These are phyloP conservation scores for Pezicula carpinea DNA, from an alignment of 2,329 filamentous ascomycete genomes.

Conservation along the genomic window DNA sequence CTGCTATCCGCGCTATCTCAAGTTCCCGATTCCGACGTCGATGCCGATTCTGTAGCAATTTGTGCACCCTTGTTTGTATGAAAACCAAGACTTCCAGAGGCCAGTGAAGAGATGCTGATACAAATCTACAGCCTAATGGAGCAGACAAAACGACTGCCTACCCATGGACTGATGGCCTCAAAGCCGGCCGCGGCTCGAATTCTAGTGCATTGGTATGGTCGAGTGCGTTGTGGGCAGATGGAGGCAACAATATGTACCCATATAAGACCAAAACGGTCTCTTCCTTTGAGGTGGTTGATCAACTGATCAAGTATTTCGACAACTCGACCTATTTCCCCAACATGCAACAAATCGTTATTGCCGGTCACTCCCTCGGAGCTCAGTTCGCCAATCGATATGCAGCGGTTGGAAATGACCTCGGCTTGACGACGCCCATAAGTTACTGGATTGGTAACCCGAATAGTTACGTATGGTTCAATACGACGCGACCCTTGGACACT, in stretches of 20 bases:
- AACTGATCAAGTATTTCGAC: conserved; percentile 31
- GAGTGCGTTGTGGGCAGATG: conserved; percentile 30
- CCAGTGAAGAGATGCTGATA: not conserved
- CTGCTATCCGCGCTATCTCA: conserved; percentile 28
- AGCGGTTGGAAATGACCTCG: conserved; percentile 24
- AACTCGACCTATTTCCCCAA: conserved; percentile 29
- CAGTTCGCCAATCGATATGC: conserved; percentile 32
- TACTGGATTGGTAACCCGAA: conserved; percentile 33
- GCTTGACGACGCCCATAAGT: conserved; percentile 19
- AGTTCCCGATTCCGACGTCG: conserved; percentile 24
- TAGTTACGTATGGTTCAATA: conserved; percentile 29
- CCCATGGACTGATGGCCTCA: conserved; percentile 22
- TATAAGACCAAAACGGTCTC: conserved; percentile 19
- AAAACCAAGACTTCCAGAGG: not conserved
- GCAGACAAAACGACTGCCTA: conserved; percentile 31
- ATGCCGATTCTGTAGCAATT: conserved; percentile 26
- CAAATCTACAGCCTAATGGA: conserved; percentile 21
- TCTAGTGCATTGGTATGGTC: conserved; percentile 30
- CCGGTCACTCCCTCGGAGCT: conserved; percentile 31
- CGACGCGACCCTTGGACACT: conserved; percentile 25
- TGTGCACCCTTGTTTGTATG: conserved; percentile 28
- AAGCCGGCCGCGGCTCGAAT: conserved; percentile 23
- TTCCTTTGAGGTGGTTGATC: conserved; percentile 30
- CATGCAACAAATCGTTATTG: conserved; percentile 32
- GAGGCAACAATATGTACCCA: conserved; percentile 31